Evolutionary conservation across 129 eudicot species (phyloP), one percentile per base, ranked within the genome.

Genomic region (Flaveria bidentis): DNA sequence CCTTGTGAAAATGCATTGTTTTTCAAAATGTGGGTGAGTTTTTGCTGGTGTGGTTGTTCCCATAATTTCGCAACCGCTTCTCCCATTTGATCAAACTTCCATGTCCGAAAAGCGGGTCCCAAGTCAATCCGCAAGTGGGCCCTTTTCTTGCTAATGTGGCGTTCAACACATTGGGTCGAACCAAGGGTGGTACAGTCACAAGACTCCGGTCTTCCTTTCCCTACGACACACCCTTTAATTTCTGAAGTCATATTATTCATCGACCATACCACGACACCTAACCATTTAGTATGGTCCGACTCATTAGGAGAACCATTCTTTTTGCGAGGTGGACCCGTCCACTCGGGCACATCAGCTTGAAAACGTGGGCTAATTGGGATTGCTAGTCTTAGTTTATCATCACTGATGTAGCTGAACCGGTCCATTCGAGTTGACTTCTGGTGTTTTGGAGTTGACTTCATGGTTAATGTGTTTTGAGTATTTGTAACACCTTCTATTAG

Each of bases 311-410:
- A 58, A 26, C 41, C 33, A 4, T 14, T 57, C n/a, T 51, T 47
- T 73, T 70, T 30, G 63, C 36, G 75, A 49, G 65, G 77, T 55
- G 89, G 81, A 45, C 76, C 78, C 2, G 65, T 67, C 88, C 88
- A 88, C 16, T 74, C 84, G 6, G 90, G 90, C 41, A 88, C 74
- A 25, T 86, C 76, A 5, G 85, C 93, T 56, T 90, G 96, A 70
- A 90, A 90, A 66, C 92, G 87, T n/a, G 90, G 87, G 10, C 96
- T 92, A 25, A 83, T 75, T 18, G 96, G 96, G 46, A 90, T 86
- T 49, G 82, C 84, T 16, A 84, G 65, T 73, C 57, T 76, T 65
- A 47, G 76, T 8, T 45, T 30, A 7, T 78, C 84, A 51, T 75
- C 77, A 20, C 53, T 73, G 75, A 90, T 69, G 78, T 64, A 82